phyloP scores from a whole-genome alignment of 441 rosid species.

The Mallotus repandus region DNA sequence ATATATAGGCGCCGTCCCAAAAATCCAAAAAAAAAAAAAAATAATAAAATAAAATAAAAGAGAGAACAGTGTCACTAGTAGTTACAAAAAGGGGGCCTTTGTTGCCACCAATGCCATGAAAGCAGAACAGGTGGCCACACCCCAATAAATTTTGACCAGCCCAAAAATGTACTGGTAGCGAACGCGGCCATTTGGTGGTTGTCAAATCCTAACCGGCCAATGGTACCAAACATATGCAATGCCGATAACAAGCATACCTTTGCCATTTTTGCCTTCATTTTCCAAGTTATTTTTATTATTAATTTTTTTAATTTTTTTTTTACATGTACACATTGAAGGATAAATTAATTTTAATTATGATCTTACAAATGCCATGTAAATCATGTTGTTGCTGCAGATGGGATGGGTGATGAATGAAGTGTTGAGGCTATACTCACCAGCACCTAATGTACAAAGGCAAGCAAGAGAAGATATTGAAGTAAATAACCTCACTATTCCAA shows the following conservation, averaged over 20 bases:
- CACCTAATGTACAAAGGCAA: conserved; percentile 91
- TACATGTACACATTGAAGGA: too few relatives aligned
- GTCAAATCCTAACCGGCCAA: conserved; percentile 11
- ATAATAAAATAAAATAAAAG: neutral
- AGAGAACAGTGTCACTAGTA: neutral
- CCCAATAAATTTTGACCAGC: conserved; percentile 4
- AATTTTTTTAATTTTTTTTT: too few relatives aligned
- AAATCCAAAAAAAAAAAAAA: too few relatives aligned
- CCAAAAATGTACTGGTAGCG: neutral
- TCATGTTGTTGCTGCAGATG: conserved; percentile 52
- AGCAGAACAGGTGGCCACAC: neutral
- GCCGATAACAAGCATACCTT: neutral
- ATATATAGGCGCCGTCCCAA: too few relatives aligned
- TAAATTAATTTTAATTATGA: too few relatives aligned
- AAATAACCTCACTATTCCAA: conserved; percentile 50
- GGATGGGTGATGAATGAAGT: conserved; percentile 91
- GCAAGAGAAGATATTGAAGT: conserved; percentile 67
- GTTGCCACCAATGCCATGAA: too few relatives aligned
- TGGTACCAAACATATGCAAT: too few relatives aligned
- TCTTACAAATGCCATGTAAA: neutral
- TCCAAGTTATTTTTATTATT: too few relatives aligned
- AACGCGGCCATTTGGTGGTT: neutral
- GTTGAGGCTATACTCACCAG: conserved; percentile 73
- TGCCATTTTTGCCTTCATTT: neutral
- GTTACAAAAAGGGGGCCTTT: neutral